Percentiles rank a stretch among this genome's conserved stretches.
phyloP scores from a whole-genome alignment of 2,329 filamentous ascomycete genomes.

The Fusarium abutilonis region DNA sequence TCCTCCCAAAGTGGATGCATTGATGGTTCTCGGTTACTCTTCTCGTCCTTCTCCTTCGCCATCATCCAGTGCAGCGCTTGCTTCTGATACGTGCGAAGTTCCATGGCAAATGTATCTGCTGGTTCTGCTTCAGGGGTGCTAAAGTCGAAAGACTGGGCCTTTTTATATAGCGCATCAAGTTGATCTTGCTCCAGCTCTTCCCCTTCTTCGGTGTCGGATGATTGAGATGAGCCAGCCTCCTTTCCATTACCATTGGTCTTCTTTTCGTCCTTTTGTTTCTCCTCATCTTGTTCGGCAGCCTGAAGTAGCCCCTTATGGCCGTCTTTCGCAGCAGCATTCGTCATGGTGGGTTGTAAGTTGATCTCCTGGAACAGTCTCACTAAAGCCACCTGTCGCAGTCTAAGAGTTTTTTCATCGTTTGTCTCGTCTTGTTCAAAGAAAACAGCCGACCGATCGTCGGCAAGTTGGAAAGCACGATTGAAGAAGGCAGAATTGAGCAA shows the following conservation, averaged over 20 bases:
- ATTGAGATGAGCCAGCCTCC: conserved; percentile 59
- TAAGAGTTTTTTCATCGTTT: conserved; percentile 81
- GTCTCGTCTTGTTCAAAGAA: conserved; percentile 89
- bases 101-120: conserved; percentile 81
- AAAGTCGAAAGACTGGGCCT: conserved; percentile 97
- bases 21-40: conserved; percentile 75
- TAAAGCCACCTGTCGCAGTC: conserved; percentile 85
- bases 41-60: conserved; percentile 85
- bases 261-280: conserved; percentile 68
- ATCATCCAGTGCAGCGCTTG: conserved; percentile 98
- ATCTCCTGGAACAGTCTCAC: conserved; percentile 92
- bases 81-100: conserved; percentile 90
- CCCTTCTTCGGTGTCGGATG: conserved; percentile 81
- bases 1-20: conserved; percentile 99
- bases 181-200: conserved; percentile 95
- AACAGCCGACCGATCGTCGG: conserved; percentile 75
- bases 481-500: conserved; percentile 80
- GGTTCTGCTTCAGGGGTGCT: conserved; percentile 88
- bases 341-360: conserved; percentile 77
- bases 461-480: conserved; percentile 64
- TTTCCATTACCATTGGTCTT: conserved; percentile 48
- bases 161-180: conserved; percentile 91
- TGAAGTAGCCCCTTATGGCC: conserved; percentile 85
- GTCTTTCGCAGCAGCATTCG: conserved; percentile 80
- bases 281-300: conserved; percentile 88